Evolutionary conservation across 1,139 yeast genomes (phyloP).

Genomic region (Blastobotrys arbuscula): DNA sequence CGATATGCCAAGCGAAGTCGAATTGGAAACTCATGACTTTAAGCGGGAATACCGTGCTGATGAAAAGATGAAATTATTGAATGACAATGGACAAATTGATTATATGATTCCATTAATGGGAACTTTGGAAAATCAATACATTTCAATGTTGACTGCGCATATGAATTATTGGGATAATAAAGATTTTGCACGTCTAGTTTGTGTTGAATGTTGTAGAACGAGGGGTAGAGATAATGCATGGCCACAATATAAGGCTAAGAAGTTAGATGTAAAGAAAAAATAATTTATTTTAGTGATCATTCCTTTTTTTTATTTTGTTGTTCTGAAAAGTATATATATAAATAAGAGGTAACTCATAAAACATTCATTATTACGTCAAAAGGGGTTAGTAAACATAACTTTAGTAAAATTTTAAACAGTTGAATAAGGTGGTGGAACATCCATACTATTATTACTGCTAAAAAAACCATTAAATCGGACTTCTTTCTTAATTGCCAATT

Average conservation of each 20-base stretch:
- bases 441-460: constrained; percentile 2
- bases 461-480: constrained; percentile 2
- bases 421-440: constrained; percentile 10
- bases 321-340: not conserved
- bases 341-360: no score
- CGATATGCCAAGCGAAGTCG: constrained; percentile 22
- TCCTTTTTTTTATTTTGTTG: not conserved
- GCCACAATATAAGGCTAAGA: constrained; percentile 5
- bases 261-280: constrained; percentile 16
- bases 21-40: constrained; percentile 29
- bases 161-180: constrained; percentile 39
- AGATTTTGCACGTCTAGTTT: constrained; percentile 39
- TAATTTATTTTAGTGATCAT: not conserved
- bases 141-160: constrained; percentile 40
- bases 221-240: constrained; percentile 6
- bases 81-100: constrained; percentile 42
- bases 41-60: constrained; percentile 28
- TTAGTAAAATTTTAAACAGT: not conserved
- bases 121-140: constrained; percentile 37
- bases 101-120: constrained; percentile 35
- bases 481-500: not conserved
- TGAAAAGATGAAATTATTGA: constrained; percentile 29
- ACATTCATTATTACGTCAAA: no score
- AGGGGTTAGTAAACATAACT: no score
- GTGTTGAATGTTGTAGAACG: constrained; percentile 36